Evolutionary conservation across 1,139 yeast genomes (phyloP), one percentile per base, ranked within the genome.

Genomic region (Entelexis sorbosivorans): DNA sequence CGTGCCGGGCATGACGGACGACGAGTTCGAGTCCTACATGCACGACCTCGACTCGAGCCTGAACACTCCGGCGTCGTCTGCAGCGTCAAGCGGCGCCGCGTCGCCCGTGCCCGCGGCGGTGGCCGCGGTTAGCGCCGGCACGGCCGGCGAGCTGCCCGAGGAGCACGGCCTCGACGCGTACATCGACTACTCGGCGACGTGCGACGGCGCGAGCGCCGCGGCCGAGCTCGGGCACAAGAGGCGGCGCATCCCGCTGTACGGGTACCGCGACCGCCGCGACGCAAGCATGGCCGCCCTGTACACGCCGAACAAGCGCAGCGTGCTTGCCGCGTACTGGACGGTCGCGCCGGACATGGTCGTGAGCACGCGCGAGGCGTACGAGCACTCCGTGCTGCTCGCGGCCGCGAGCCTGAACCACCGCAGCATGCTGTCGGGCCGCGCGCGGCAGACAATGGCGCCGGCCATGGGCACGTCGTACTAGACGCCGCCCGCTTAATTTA

Each of bases 361-460:
- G 22, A 35, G 46, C 14, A 36, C 57, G 20, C 52, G 58, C 10
- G 57, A 55, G 29, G 59, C 53, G 8, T 57, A 56, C 35, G 31
- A 51, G 16, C 54, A 56, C 32, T 49, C 58, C 17, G 58, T 58
- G 16, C 33, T 58, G 28, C 52, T 59, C 1, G 58, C 60, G 3
- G 60, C 61, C 2, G 55, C 55, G 9, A 53, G 61, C 50, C 40
- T 59, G 38, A 58, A 57, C 38, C 57, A 49, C 29, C 53, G 58
- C 26, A 57, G 61, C 51, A 44, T 59, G 47, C 45, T 51, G 5
- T 44, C 58, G 1, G 61, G 61, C 26, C 43, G 52, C 9, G 61
- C 61, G 8, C 51, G 59, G 22, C 57, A 58, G 51, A 59, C 61
- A 4, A 57, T 59, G 57, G 61, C 58, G 16, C 58, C 58, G 14